Percentiles rank a stretch among this genome's conserved stretches.
These are phyloP conservation scores for Stenocarpella maydis DNA, from an alignment of 2,329 filamentous ascomycete species.

Conservation along the genomic window DNA sequence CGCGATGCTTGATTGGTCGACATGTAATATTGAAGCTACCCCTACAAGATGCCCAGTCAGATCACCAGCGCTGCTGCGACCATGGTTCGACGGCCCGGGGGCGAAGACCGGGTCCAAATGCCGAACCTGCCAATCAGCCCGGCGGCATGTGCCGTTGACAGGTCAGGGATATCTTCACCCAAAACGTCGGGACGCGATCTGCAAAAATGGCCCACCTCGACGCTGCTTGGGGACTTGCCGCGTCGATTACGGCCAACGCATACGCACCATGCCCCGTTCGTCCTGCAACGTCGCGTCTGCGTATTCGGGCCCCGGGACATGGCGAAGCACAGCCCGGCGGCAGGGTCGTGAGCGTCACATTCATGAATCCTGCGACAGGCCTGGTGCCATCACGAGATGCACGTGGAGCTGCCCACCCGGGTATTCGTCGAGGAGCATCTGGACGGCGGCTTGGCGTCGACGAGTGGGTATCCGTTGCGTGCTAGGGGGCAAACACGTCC, in stretches of 20 bases:
- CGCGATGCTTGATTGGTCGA: neutral
- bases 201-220: neutral
- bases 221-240: neutral
- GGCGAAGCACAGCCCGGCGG: neutral
- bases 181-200: constrained; percentile 22
- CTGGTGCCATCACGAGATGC: constrained; percentile 7
- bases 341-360: neutral
- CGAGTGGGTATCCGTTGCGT: constrained; percentile 8
- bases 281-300: neutral
- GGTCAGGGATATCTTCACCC: constrained; percentile 12
- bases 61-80: neutral
- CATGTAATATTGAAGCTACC: neutral
- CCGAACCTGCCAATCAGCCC: too few relatives aligned
- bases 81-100: neutral
- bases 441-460: constrained; percentile 1
- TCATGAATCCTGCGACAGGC: neutral
- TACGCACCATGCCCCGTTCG: neutral
- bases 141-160: too few relatives aligned
- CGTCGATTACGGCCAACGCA: neutral
- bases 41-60: neutral
- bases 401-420: neutral
- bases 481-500: constrained; percentile 5
- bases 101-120: constrained; percentile 25
- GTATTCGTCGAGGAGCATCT: constrained; percentile 2
- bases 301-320: neutral